Conservation (phyloP, 2,329 filamentous ascomycete genomes). For the Paracorniculantispora psalliotae region DNA sequence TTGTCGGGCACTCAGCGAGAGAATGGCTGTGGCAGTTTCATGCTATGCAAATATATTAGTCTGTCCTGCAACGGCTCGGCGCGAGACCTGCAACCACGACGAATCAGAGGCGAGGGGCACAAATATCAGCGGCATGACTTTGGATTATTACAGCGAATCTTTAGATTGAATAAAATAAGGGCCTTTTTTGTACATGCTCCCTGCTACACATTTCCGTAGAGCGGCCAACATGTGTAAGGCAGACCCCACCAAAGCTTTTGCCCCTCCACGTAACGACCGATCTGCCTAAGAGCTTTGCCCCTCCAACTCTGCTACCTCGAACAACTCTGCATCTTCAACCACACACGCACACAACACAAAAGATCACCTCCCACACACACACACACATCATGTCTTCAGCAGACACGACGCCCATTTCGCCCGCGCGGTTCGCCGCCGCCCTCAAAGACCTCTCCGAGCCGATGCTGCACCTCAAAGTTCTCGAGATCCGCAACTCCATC, state of each 20-base stretch:
- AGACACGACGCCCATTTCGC: conserved; percentile 55
- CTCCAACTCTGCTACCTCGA: not conserved
- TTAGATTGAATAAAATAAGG: no score
- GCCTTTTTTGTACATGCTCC: no score
- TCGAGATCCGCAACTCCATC: conserved; percentile 71
- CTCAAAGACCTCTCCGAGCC: conserved; percentile 61
- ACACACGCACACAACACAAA: not conserved
- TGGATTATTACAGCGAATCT: no score
- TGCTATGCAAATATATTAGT: no score
- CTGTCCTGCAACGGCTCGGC: no score
- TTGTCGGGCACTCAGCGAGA: no score
- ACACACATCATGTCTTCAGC: conserved; percentile 50
- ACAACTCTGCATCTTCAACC: not conserved
- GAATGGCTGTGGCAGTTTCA: no score
- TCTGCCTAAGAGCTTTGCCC: not conserved
- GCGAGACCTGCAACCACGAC: no score
- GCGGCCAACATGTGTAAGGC: no score
- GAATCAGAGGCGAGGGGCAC: no score
- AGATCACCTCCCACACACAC: not conserved
- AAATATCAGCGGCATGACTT: no score
- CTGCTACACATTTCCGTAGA: no score
- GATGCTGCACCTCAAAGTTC: conserved; percentile 66
- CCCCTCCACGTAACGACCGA: not conserved
- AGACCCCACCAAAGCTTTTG: not conserved
- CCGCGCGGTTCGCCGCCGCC: conserved; percentile 60